These are phyloP conservation scores for Suhomyces terraborum DNA, from an alignment of 1,139 yeast species.

Conservation along the genomic window DNA sequence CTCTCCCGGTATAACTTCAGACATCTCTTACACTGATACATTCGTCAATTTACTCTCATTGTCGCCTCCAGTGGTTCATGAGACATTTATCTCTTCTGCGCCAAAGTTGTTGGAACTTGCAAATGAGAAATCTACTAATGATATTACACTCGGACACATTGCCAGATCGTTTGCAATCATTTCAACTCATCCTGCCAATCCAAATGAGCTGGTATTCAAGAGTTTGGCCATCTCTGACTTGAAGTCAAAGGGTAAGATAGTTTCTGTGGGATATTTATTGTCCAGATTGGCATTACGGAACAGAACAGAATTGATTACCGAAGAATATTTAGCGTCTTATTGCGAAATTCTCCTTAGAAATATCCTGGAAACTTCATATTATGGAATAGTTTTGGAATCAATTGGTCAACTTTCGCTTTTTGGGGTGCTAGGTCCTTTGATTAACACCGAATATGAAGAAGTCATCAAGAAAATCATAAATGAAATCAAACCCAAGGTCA, in stretches of 20 bases:
- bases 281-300: slow-evolving; percentile 53
- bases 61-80: slow-evolving; percentile 34
- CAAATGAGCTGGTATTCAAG: slow-evolving; percentile 13
- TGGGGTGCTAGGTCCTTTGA: slow-evolving; percentile 50
- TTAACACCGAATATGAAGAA: slow-evolving; percentile 11
- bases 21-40: slow-evolving; percentile 29
- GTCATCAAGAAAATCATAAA: slow-evolving; percentile 31
- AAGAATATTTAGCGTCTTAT: slow-evolving; percentile 18
- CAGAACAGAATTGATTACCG: slow-evolving; percentile 28
- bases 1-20: slow-evolving; percentile 19
- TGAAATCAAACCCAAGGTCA: slow-evolving; percentile 43
- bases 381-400: slow-evolving; percentile 43
- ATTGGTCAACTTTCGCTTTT: slow-evolving; percentile 59
- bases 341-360: slow-evolving; percentile 21
- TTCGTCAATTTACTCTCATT: slow-evolving; percentile 40
- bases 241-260: slow-evolving; percentile 28
- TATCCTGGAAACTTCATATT: slow-evolving; percentile 24
- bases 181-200: slow-evolving; percentile 44
- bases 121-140: slow-evolving; percentile 27
- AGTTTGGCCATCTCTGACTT: slow-evolving; percentile 16
- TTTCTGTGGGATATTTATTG: slow-evolving; percentile 49
- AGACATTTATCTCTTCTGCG: slow-evolving; percentile 22
- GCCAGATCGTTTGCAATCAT: slow-evolving; percentile 59
- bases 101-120: slow-evolving; percentile 28
- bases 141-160: slow-evolving; percentile 40